Base-by-base conservation (phyloP, 1,284 basidiomycete species). In the Malassezia equina region DNA sequence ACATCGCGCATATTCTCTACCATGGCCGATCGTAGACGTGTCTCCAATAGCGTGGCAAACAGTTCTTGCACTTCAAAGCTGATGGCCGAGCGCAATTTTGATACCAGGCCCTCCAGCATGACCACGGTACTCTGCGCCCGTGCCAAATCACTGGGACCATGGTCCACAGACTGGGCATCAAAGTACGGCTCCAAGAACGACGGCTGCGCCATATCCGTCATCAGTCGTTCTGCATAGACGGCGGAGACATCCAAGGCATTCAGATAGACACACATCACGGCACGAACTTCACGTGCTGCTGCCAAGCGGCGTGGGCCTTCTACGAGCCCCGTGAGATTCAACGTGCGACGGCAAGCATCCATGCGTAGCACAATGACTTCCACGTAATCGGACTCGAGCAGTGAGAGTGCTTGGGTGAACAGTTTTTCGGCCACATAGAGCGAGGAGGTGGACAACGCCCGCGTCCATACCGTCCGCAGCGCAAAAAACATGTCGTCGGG, bases 1-100 rank as follows among this genome's bases (percentile, higher is more conserved):
- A 90, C 81, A 58, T 93, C 90, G 66, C 84, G 86, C 75, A 94
- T 94, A 9, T 90, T 81, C 52, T 98, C 93, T 4, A 82, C 76
- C 33, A 96, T 80, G 43, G 98, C 78, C 11, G 82, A 85, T 17
- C 90, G 82, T 29, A 98, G 75, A 54, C 85, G 84, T 0, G 91
- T 88, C 23, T 89, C 81, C 53, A 91, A 81, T 8, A 95, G 79
- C 69, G 94, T 89, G 61, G 88, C 91, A 78, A 96, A 96, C 21
- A 96, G 78, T 66, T 91, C 88, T 63, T 96, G 93, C 36, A 95
- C 80, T 31, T 91, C 89, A 9, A 82, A 80, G 84, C 91, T 72
- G 2, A 59, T 21, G 25, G 47, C 23, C 45, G 28, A 47, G 31
- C 55, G 41, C 23, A 52, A 27, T 19, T 58, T 58, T 9, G 45